These are phyloP conservation scores for Penicillium olsonii DNA, from an alignment of 2,329 filamentous ascomycete genomes.

Conservation along the genomic window DNA sequence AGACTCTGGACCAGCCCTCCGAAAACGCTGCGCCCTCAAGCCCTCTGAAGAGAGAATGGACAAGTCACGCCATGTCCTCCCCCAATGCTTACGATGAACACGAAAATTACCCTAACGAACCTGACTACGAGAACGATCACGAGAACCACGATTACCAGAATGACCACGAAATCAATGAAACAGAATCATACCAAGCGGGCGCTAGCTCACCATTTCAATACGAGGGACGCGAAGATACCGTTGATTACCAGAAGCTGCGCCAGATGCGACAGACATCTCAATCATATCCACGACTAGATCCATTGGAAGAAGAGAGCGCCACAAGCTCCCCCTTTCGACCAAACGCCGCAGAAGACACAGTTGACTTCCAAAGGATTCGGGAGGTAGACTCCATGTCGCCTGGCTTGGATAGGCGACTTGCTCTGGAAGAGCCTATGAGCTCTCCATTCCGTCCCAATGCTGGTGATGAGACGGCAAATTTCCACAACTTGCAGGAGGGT, in stretches of 20 bases:
- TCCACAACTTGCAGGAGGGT: conserved; percentile 21
- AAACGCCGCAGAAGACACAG: conserved; percentile 32
- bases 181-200: conserved; percentile 20
- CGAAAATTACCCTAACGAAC: conserved; percentile 10
- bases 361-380: conserved; percentile 29
- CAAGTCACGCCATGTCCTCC: conserved; percentile 11
- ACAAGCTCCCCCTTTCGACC: conserved; percentile 42
- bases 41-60: conserved; percentile 27
- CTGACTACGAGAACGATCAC: background rate
- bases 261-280: conserved; percentile 17
- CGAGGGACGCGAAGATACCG: conserved; percentile 35
- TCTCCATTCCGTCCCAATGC: conserved; percentile 40
- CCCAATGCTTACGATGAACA: conserved; percentile 15
- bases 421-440: conserved; percentile 30
- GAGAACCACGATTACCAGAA: conserved; percentile 3
- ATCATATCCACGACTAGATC: conserved; percentile 9
- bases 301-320: conserved; percentile 17
- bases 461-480: conserved; percentile 34
- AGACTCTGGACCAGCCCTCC: conserved; percentile 21
- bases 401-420: conserved; percentile 19
- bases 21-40: conserved; percentile 27
- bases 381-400: conserved; percentile 18
- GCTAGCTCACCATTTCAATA: conserved; percentile 43
- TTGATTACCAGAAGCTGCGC: conserved; percentile 30
- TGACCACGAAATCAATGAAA: conserved; percentile 20